phyloP scores from a whole-genome alignment of 2,329 filamentous ascomycete species.

The Alternaria sp. region DNA sequence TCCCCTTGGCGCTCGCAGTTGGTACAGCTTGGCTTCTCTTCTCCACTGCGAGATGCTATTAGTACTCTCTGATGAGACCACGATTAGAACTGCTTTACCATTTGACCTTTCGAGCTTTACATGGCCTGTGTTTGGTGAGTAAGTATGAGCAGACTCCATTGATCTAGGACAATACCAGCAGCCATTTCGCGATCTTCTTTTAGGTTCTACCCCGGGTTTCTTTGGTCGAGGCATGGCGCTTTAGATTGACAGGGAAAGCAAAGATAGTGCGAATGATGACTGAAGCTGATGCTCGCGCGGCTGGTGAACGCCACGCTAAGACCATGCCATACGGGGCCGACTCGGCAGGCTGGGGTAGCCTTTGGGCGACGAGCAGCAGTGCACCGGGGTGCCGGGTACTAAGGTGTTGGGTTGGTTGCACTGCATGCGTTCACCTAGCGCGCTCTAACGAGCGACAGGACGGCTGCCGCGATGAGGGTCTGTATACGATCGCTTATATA shows the following conservation, averaged over 20 bases:
- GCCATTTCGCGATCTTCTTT: conserved; percentile 70
- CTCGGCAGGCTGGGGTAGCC: conserved; percentile 6
- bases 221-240: conserved; percentile 68
- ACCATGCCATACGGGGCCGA: conserved; percentile 3
- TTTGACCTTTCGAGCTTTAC: conserved; percentile 80
- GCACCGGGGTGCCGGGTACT: conserved; percentile 10
- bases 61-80: not conserved
- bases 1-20: conserved; percentile 77
- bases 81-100: conserved; percentile 56
- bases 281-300: not conserved
- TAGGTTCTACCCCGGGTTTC: conserved; percentile 69
- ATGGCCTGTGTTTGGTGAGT: conserved; percentile 64
- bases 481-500: not conserved
- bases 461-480: not conserved
- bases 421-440: conserved; percentile 11
- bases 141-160: not conserved
- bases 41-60: conserved; percentile 59
- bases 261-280: not conserved
- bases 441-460: conserved; percentile 13
- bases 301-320: not conserved
- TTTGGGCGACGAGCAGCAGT: not conserved
- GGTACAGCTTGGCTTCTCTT: conserved; percentile 73
- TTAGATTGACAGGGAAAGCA: not conserved
- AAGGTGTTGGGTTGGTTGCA: conserved; percentile 1
- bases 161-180: conserved; percentile 61